phyloP scores from a whole-genome alignment of 257 asterid genomes.

The Petunia axillaris region DNA sequence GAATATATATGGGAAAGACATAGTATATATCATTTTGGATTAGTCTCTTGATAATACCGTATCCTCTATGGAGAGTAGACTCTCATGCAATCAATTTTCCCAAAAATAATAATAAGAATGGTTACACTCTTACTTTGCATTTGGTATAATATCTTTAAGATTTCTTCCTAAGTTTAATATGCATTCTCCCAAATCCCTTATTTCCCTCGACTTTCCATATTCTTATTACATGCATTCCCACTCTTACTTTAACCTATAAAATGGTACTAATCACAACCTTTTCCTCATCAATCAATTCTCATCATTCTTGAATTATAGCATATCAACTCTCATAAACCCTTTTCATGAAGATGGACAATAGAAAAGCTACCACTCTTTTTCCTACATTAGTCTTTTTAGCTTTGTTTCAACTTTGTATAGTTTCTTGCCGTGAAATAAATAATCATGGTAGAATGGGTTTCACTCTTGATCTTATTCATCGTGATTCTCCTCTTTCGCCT shows the following conservation, averaged over 20 bases:
- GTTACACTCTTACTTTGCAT: not conserved
- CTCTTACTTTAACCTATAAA: constrained; percentile 19
- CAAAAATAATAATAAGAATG: not conserved
- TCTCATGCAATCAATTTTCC: not conserved
- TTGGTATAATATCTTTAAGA: not conserved
- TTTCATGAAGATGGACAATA: not conserved
- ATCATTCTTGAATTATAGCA: not conserved
- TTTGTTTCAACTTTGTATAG: not conserved
- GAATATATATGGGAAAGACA: not conserved
- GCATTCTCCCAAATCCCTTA: not conserved
- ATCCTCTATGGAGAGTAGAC: not conserved
- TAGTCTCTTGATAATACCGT: not conserved
- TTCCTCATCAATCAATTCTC: not conserved
- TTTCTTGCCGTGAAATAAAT: not conserved
- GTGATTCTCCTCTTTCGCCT: constrained; percentile 50
- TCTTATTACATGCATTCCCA: not conserved
- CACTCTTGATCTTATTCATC: constrained; percentile 55
- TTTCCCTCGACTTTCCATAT: not conserved
- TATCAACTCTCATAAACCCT: not conserved
- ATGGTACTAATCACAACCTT: not conserved
- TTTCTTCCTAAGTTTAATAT: not conserved
- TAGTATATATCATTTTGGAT: not conserved
- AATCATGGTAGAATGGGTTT: constrained; percentile 32
- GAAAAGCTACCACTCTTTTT: not conserved
- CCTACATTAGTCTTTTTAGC: not conserved